Base-by-base conservation (phyloP, 2,329 filamentous ascomycete species). In the Colletotrichum melonis region DNA sequence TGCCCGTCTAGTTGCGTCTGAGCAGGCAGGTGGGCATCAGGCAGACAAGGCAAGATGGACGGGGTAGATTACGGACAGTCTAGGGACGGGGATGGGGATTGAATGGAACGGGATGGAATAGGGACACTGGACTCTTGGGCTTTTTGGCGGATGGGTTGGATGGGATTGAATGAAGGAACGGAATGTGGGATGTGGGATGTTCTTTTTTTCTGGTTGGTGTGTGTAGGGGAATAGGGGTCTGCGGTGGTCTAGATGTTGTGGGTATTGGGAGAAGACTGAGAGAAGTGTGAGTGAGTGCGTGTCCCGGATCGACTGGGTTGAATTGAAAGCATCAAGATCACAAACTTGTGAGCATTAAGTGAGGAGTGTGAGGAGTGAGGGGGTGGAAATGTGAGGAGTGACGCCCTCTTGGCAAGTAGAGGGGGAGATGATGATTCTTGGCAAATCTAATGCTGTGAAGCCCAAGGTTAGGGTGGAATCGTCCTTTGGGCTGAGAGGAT, bases 101-200 rank as follows among this genome's bases (percentile, higher is more conserved):
- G 42, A 49, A 64, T 38, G 14, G 30, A 49, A 55, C 8, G n/a
- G 62, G 28, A 38, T 22, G 19, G 19, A 42, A 42, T 19, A 42
- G n/a, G 62, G n/a, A 35, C 35, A 60, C 59, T 67, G 64, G 52
- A 54, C 35, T 57, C 16, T 58, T 35, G 11, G 32, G 32, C 32
- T 35, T 35, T 35, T 58, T 58, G 24, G 63, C 24, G 22, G 32
- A 28, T 24, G 26, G 26, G 32, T 35, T 62, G 32, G 5, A 46
- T 30, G 46, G 60, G 54, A 35, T 38, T 24, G 28, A 5, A 55
- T 24, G 63, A 56, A 60, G 24, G 62, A 28, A 60, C 55, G 68
- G 67, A 24, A 72, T 69, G 66, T 63, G 65, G 69, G 35, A 66
- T 49, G 52, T 57, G 28, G 28, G 22, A 67, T 42, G 55, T n/a